Evolutionary conservation across 768 basidiomycete species (phyloP).

Genomic region (Porphyrellus cyaneotinctus): DNA sequence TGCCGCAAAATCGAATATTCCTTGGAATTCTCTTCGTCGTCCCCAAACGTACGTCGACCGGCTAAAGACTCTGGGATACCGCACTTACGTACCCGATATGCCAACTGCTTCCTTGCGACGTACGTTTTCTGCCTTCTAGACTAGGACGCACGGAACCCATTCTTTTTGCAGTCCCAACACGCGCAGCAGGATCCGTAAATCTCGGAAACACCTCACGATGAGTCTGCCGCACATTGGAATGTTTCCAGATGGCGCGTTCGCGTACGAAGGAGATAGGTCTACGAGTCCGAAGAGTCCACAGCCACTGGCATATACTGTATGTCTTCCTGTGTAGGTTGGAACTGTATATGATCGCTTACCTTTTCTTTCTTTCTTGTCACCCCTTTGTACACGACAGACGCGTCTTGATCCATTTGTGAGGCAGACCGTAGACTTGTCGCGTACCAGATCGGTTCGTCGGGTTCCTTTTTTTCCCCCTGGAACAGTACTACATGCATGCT

Average conservation of each 20-base stretch:
- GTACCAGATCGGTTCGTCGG: slow-evolving; percentile 9
- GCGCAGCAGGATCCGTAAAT: slow-evolving; percentile 10
- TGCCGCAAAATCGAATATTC: slow-evolving; percentile 24
- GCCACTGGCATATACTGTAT: slow-evolving; percentile 1
- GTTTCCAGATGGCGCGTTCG: not conserved
- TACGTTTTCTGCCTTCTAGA: slow-evolving; percentile 3
- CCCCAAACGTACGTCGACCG: slow-evolving; percentile 16
- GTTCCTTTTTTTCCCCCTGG: not conserved
- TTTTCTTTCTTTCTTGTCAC: too few relatives aligned
- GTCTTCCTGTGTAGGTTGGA: not conserved
- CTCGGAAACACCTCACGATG: not conserved
- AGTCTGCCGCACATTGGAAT: not conserved
- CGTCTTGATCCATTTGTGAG: not conserved
- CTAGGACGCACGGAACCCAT: not conserved
- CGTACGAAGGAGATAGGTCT: not conserved
- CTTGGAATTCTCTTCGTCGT: slow-evolving; percentile 24
- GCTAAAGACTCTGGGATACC: not conserved
- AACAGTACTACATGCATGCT: not conserved
- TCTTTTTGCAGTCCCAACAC: slow-evolving; percentile 18
- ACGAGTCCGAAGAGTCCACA: not conserved
- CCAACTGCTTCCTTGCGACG: slow-evolving; percentile 27
- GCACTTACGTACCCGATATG: slow-evolving; percentile 2
- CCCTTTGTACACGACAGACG: not conserved
- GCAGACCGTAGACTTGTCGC: not conserved
- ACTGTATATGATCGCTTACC: not conserved